Conservation (phyloP, 257 asterid genomes). For the Euphrasia confusa region DNA sequence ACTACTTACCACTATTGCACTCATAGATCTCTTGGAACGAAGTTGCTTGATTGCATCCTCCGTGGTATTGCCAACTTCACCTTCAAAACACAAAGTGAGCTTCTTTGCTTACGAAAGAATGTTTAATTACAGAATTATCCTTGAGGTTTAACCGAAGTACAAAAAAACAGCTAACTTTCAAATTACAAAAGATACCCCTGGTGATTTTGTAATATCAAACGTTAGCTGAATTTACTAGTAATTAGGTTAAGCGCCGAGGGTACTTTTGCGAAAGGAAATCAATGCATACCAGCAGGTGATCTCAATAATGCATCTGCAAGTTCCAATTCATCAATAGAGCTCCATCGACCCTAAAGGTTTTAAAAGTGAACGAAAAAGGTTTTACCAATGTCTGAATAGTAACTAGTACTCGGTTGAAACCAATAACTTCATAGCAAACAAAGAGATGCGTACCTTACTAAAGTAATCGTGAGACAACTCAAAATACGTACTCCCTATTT, state of each 20-base stretch:
- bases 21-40: conserved; percentile 66
- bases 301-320: conserved; percentile 34
- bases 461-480: conserved; percentile 50
- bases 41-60: conserved; percentile 73
- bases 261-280: neutral
- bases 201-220: neutral
- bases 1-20: conserved; percentile 54
- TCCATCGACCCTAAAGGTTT: conserved; percentile 51
- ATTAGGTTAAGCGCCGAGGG: neutral
- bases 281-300: conserved; percentile 35
- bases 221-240: neutral
- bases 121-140: neutral
- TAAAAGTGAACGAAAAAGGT: neutral
- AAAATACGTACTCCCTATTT: conserved; percentile 44
- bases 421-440: neutral
- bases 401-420: neutral
- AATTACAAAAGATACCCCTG: neutral
- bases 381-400: neutral
- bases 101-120: conserved; percentile 4
- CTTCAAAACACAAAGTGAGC: conserved; percentile 22
- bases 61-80: conserved; percentile 42
- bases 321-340: conserved; percentile 40
- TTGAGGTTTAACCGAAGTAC: neutral
- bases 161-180: neutral
- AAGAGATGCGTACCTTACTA: conserved; percentile 36